Conservation (phyloP, 306 rosid species). For the Lathyrus sativus region DNA sequence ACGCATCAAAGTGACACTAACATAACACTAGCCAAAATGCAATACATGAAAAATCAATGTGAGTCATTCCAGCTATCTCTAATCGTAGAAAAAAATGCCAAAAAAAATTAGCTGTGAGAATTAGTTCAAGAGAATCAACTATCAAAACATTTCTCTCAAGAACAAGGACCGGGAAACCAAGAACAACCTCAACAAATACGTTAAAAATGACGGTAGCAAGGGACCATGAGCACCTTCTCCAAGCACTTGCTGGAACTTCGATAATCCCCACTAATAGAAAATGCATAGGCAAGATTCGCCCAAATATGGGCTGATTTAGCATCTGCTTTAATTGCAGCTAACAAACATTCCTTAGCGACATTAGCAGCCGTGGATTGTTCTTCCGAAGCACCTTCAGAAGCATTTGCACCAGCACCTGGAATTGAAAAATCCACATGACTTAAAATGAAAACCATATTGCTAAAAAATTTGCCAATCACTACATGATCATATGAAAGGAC, state of each 20-base stretch:
- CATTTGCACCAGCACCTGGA: conserved; percentile 90
- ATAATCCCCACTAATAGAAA: conserved; percentile 73
- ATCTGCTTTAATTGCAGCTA: conserved; percentile 77
- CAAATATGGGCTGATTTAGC: conserved; percentile 90
- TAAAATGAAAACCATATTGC: conserved; percentile 14
- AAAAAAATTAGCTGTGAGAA: neutral
- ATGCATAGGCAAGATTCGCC: conserved; percentile 90
- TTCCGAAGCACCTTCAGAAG: conserved; percentile 60
- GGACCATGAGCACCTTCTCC: conserved; percentile 88
- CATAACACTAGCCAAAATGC: conserved; percentile 20
- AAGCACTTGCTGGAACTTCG: conserved; percentile 91
- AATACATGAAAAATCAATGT: conserved; percentile 5
- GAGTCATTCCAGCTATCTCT: conserved; percentile 20
- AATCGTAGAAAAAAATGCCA: conserved; percentile 16
- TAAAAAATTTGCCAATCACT: conserved; percentile 34
- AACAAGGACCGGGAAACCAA: conserved; percentile 54
- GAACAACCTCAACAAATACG: conserved; percentile 53
- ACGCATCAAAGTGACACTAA: conserved; percentile 8
- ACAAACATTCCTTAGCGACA: conserved; percentile 89
- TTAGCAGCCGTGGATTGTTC: conserved; percentile 65
- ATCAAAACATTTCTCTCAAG: conserved; percentile 35
- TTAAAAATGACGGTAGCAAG: conserved; percentile 55
- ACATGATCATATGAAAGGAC: conserved; percentile 18
- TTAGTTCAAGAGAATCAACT: conserved; percentile 27
- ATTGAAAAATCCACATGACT: conserved; percentile 26